Evolutionary conservation across 148 eudicot species (phyloP).

Genomic region (Cornus kousa): DNA sequence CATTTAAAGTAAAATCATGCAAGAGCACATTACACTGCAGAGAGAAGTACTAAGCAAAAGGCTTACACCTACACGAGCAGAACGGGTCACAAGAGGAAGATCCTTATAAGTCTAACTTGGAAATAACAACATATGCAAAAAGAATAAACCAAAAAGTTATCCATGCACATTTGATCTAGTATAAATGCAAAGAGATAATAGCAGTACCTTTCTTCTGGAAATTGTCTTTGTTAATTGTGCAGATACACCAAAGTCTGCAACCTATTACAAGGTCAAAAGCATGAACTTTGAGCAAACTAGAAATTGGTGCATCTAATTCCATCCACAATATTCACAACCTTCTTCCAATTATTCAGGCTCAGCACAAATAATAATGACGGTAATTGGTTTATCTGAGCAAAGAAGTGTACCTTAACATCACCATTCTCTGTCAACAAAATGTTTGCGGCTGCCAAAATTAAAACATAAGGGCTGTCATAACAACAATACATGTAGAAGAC

Average conservation of each 20-base stretch:
- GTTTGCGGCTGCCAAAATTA: constrained; percentile 82
- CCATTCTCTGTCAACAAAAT: constrained; percentile 92
- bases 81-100: not conserved
- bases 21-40: not conserved
- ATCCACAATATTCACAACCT: not conserved
- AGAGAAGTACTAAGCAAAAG: not conserved
- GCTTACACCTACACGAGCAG: not conserved
- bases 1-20: not conserved
- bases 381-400: constrained; percentile 2
- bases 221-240: constrained; percentile 93
- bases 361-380: not conserved
- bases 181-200: constrained; percentile 1
- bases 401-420: constrained; percentile 79
- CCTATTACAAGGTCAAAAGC: constrained; percentile 47
- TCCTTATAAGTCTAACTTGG: not conserved
- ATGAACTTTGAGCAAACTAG: constrained; percentile 4
- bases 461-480: constrained; percentile 22
- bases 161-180: constrained; percentile 1
- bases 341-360: constrained; percentile 1
- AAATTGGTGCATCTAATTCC: not conserved
- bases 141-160: not conserved
- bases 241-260: constrained; percentile 98
- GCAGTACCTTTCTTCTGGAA: constrained; percentile 86
- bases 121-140: constrained; percentile 7
- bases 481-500: constrained; percentile 6